Evolutionary conservation across 768 basidiomycete genomes (phyloP).

Genomic region (Phlebiopsis gigantea): DNA sequence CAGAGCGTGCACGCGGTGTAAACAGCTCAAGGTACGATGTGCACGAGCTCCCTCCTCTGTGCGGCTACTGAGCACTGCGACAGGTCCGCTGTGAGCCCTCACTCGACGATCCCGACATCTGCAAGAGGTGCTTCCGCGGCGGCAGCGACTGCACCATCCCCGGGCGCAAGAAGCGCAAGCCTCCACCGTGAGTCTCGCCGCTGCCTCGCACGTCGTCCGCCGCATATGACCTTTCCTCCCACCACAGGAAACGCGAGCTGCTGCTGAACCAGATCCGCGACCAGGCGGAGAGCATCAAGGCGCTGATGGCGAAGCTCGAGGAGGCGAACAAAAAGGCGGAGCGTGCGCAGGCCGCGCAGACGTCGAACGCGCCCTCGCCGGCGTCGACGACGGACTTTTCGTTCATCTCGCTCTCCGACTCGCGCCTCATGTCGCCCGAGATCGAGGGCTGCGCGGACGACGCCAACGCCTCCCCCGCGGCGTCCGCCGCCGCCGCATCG

Average conservation of each 20-base stretch:
- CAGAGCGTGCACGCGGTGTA: conserved; percentile 66
- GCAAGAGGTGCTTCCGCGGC: conserved; percentile 68
- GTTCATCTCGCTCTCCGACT: conserved; percentile 13
- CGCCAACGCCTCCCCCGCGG: not conserved
- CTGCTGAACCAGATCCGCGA: conserved; percentile 72
- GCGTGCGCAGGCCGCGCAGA: not conserved
- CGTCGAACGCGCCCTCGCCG: conserved; percentile 12
- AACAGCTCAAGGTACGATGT: conserved; percentile 39
- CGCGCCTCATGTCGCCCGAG: conserved; percentile 18
- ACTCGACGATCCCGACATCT: conserved; percentile 58
- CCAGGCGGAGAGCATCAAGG: conserved; percentile 68
- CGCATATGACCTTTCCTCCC: no score
- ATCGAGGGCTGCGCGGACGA: conserved; percentile 6
- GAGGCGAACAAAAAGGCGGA: conserved; percentile 28
- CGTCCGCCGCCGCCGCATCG: conserved; percentile 19
- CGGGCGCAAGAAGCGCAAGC: conserved; percentile 76
- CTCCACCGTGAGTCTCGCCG: conserved; percentile 58
- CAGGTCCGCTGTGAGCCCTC: conserved; percentile 72
- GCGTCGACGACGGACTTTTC: conserved; percentile 13
- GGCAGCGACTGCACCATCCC: conserved; percentile 74
- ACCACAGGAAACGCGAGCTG: conserved; percentile 72
- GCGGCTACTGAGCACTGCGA: conserved; percentile 9
- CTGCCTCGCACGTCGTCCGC: not conserved
- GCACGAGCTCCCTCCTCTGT: not conserved
- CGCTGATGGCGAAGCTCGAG: conserved; percentile 67